A percentile compares a stretch with the other conserved stretches of the same genome.
These are phyloP conservation scores for Leishmania guyanensis DNA, from an alignment of 208 protist species.

Conservation along the genomic window DNA sequence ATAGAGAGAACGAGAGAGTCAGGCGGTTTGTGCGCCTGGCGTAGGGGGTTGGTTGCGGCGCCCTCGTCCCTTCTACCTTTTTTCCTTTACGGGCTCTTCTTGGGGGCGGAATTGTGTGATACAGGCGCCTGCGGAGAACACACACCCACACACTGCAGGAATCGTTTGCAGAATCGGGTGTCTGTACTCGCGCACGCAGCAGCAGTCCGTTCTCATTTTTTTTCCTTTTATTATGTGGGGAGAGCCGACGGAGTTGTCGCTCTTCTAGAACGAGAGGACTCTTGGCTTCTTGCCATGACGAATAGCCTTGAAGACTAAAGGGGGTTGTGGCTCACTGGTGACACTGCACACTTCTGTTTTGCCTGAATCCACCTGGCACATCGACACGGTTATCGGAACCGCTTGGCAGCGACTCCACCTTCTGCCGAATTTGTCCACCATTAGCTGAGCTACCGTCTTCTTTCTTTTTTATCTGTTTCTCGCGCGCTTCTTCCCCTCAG, in stretches of 20 bases:
- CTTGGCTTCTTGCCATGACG: not conserved
- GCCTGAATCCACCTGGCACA: not conserved
- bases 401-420: not conserved
- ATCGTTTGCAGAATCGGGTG: not conserved
- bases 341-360: not conserved
- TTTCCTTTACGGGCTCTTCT: not conserved
- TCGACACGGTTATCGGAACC: not conserved
- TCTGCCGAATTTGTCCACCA: not conserved
- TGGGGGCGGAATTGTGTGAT: not conserved
- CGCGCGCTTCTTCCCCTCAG: too few species aligned
- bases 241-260: not conserved
- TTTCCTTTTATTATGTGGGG: not conserved
- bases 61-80: not conserved
- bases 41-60: not conserved
- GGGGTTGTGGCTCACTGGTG: not conserved
- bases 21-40: not conserved
- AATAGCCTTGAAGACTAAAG: not conserved
- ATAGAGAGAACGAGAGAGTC: too few species aligned
- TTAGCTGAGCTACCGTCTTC: not conserved
- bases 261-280: not conserved
- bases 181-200: not conserved
- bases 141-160: not conserved
- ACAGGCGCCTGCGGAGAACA: not conserved
- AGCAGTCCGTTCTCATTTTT: not conserved
- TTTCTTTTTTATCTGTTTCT: conserved; percentile 4